Percentiles rank a stretch among this genome's conserved stretches.
Conservation (phyloP, 306 rosid species). For the apple (Malus domestica) region DNA sequence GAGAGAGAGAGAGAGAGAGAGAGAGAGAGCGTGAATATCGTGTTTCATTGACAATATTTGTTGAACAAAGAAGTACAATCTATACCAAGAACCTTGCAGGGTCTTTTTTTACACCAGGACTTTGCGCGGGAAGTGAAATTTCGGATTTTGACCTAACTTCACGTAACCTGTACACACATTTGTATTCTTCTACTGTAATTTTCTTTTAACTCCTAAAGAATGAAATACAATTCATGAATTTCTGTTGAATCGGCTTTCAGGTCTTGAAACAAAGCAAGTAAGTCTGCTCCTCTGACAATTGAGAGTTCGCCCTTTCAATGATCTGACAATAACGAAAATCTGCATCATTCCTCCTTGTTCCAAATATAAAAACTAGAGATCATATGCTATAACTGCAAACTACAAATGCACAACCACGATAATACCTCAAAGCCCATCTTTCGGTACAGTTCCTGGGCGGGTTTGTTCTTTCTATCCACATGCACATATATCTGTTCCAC, state of each 20-base stretch:
- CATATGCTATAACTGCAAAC: neutral
- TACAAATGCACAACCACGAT: neutral
- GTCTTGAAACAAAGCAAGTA: constrained; percentile 55
- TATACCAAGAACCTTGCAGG: neutral
- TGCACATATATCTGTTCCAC: constrained; percentile 66
- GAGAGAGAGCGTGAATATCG: too few relatives aligned
- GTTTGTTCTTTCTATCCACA: constrained; percentile 50
- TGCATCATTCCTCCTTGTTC: constrained; percentile 15
- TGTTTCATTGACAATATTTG: neutral
- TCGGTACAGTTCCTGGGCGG: constrained; percentile 54
- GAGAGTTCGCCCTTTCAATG: constrained; percentile 50
- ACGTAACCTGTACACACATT: too few relatives aligned
- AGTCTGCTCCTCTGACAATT: constrained; percentile 42
- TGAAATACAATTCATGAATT: neutral
- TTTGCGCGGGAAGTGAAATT: neutral
- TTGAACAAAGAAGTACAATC: neutral
- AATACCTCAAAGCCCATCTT: constrained; percentile 84
- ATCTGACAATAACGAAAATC: constrained; percentile 34
- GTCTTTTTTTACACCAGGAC: neutral
- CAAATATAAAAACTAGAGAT: neutral
- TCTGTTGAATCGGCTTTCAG: constrained; percentile 15
- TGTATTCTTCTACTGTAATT: neutral
- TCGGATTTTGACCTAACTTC: too few relatives aligned
- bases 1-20: too few relatives aligned
- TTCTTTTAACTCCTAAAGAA: neutral